Base-by-base conservation (phyloP, 2,329 filamentous ascomycete genomes). In the Septoria petroselini region DNA sequence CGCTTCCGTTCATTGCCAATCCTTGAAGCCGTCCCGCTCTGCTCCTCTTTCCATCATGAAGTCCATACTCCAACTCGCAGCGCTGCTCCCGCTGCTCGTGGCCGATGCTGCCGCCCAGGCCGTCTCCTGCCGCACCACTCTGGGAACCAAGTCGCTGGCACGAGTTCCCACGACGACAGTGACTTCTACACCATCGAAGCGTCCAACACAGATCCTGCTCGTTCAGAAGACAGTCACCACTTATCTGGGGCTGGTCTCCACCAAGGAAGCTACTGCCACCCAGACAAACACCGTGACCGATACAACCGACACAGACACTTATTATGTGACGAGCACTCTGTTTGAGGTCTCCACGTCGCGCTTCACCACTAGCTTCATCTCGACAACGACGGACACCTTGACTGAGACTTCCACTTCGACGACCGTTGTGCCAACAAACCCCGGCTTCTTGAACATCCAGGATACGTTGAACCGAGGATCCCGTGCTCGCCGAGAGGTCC, bases 161-260 rank as follows among this genome's bases (percentile, higher is more conserved):
- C 19, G 14, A 14, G 14, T 41, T 12, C 39, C 39, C 14, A 41
- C 39, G 3, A 23, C 39, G 9, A 41, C 39, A 3, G 27, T 41
- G 14, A 27, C 25, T 27, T 41, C 39, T 27, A 41, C 39, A 7
- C 11, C 14, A 17, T 11, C 23, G 15, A 27, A 23, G 21, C 39
- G 39, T 15, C 39, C 39, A 8, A 41, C 39, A 27, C 39, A 41
- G 9, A 27, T 21, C 7, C 39, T 41, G 7, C 21, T 41, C 11
- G 39, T 41, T 17, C 39, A 41, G 39, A 25, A 41, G 39, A 41
- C 39, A 41, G 39, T 41, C n/a, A 41, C 39, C 21, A 41, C 39
- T 3, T 41, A 41, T 17, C 19, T 41, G 15, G 39, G 39, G n/a
- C 39, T 41, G 39, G 27, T 14, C 23, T 41, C 39, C 14, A 41